phyloP scores from a whole-genome alignment of 2,329 filamentous ascomycete genomes.

The Neoarthrinium moseri region DNA sequence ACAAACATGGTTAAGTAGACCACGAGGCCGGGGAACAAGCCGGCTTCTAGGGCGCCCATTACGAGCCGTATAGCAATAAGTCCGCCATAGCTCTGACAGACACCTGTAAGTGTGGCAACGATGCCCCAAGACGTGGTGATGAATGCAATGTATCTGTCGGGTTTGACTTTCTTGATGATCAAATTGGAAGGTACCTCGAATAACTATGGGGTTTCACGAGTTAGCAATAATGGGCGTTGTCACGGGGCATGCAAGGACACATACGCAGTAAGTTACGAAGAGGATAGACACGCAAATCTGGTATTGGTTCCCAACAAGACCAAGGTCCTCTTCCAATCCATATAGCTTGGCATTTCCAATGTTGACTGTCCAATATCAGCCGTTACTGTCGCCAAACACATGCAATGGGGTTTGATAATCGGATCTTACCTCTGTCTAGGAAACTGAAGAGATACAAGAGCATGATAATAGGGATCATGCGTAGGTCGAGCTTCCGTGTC shows the following conservation, averaged over 20 bases:
- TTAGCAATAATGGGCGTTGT: too few species aligned
- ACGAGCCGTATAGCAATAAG: conserved; percentile 15
- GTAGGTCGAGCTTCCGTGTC: not conserved
- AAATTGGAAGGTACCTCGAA: conserved; percentile 7
- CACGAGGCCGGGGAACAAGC: conserved; percentile 23
- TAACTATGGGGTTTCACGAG: too few species aligned
- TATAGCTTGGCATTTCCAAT: conserved; percentile 18
- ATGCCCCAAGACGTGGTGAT: conserved; percentile 13
- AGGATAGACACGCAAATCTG: not conserved
- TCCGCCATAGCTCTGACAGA: conserved; percentile 13
- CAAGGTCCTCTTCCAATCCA: conserved; percentile 14
- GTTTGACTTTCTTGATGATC: not conserved
- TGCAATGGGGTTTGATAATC: too few species aligned
- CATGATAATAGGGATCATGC: not conserved
- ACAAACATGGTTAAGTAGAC: conserved; percentile 20
- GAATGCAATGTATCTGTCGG: not conserved
- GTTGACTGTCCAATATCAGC: too few species aligned
- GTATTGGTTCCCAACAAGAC: conserved; percentile 16
- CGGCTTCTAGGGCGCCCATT: conserved; percentile 21
- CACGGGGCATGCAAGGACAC: too few species aligned
- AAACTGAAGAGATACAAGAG: not conserved
- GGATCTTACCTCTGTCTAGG: not conserved
- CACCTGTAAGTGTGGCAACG: conserved; percentile 12
- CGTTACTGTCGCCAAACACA: too few species aligned
- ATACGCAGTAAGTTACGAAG: conserved; percentile 26